A percentile compares a stretch with the other conserved stretches of the same genome.
phyloP scores from a whole-genome alignment of 2,329 filamentous ascomycete genomes.

The Stromatinia cepivora region DNA sequence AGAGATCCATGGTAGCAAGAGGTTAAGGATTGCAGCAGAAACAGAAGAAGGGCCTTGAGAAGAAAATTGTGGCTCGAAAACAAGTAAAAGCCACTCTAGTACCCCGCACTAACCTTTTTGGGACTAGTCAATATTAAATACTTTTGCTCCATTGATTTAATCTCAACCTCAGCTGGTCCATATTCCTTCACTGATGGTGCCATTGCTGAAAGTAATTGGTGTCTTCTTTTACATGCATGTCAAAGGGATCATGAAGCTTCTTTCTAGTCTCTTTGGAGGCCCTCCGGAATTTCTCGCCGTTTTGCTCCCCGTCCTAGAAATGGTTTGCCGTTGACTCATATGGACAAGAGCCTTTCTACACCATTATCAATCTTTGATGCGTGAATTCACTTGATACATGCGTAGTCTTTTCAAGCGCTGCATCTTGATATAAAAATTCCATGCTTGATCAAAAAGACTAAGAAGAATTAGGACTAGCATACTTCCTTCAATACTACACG shows the following conservation, averaged over 20 bases:
- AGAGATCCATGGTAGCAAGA: neutral
- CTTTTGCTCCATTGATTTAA: neutral
- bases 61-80: neutral
- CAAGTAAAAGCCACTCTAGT: neutral
- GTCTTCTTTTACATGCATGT: neutral
- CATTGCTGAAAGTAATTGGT: neutral
- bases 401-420: neutral
- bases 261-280: neutral
- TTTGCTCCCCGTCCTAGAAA: neutral
- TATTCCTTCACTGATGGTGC: neutral
- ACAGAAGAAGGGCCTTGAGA: neutral
- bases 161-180: neutral
- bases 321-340: slow-evolving; percentile 9
- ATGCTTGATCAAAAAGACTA: neutral
- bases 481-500: neutral
- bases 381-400: neutral
- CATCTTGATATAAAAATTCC: neutral
- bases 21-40: neutral
- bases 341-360: neutral
- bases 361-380: neutral
- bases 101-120: neutral
- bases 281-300: neutral
- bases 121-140: neutral
- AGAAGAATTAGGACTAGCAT: neutral
- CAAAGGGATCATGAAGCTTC: neutral